Percentiles rank a stretch among this genome's conserved stretches.
phyloP scores from a whole-genome alignment of 2,329 filamentous ascomycete genomes.

The Hypoxylon sp. region DNA sequence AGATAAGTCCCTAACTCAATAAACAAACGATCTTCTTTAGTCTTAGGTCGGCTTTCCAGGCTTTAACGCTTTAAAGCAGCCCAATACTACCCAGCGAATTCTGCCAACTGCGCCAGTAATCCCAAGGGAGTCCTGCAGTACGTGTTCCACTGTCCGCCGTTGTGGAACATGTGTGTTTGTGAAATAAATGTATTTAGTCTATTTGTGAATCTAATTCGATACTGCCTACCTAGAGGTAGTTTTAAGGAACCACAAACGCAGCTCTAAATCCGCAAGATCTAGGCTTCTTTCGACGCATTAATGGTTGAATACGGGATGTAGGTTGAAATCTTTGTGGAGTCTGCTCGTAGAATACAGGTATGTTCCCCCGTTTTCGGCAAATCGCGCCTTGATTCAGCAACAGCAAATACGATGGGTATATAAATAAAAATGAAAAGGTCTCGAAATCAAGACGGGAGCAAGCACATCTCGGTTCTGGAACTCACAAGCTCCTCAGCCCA shows the following conservation, averaged over 20 bases:
- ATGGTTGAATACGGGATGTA: background rate
- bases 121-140: background rate
- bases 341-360: background rate
- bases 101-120: background rate
- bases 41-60: background rate
- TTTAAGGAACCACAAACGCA: background rate
- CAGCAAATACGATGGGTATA: background rate
- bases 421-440: background rate
- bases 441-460: background rate
- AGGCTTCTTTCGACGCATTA: background rate
- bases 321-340: background rate
- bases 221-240: background rate
- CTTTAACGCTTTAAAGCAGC: background rate
- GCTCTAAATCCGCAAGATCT: background rate
- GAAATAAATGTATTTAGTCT: background rate
- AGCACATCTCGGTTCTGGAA: background rate
- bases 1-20: constrained; percentile 4
- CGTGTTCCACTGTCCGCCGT: background rate
- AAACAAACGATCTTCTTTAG: background rate
- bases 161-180: background rate
- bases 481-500: constrained; percentile 5
- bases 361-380: constrained; percentile 5
- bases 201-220: background rate
- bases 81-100: background rate
- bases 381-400: background rate